These are phyloP conservation scores for Phytomonas francai DNA, from an alignment of 208 protist genomes.

Conservation along the genomic window DNA sequence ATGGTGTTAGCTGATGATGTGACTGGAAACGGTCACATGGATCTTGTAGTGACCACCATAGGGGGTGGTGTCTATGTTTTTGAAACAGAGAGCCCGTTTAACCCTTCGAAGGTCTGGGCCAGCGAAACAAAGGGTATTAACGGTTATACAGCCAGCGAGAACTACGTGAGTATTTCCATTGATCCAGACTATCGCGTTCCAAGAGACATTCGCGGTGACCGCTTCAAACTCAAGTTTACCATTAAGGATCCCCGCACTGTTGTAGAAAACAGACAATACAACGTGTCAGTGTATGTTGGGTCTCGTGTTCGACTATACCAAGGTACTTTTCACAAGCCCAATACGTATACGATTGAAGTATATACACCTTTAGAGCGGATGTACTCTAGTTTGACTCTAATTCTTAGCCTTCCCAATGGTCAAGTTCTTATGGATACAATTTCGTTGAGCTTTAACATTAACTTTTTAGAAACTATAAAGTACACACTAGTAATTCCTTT, in stretches of 20 bases:
- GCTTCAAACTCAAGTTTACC: constrained; percentile 52
- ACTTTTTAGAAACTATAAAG: constrained; percentile 79
- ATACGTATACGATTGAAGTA: constrained; percentile 43
- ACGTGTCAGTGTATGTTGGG: constrained; percentile 59
- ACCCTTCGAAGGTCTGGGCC: constrained; percentile 71
- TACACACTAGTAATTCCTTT: constrained; percentile 74
- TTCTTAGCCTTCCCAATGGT: constrained; percentile 55
- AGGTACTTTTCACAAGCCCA: constrained; percentile 26
- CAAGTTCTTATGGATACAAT: constrained; percentile 70
- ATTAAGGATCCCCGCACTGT: constrained; percentile 48
- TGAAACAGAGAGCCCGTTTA: constrained; percentile 54
- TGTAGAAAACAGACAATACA: constrained; percentile 31
- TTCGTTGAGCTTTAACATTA: constrained; percentile 76
- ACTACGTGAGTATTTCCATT: constrained; percentile 72
- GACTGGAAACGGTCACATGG: constrained; percentile 79
- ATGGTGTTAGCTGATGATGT: constrained; percentile 90
- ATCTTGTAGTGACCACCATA: constrained; percentile 85
- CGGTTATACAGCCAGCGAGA: constrained; percentile 56
- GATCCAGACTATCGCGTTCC: constrained; percentile 29
- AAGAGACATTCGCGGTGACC: constrained; percentile 61
- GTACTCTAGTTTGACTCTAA: constrained; percentile 45
- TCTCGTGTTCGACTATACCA: constrained; percentile 43
- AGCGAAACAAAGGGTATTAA: constrained; percentile 75
- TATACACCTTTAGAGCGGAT: constrained; percentile 53
- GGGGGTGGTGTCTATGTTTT: constrained; percentile 86